A percentile compares a stretch with the other conserved stretches of the same genome.
Evolutionary conservation across 768 basidiomycete genomes (phyloP).

Genomic region (Sporobolomyces pararoseus): DNA sequence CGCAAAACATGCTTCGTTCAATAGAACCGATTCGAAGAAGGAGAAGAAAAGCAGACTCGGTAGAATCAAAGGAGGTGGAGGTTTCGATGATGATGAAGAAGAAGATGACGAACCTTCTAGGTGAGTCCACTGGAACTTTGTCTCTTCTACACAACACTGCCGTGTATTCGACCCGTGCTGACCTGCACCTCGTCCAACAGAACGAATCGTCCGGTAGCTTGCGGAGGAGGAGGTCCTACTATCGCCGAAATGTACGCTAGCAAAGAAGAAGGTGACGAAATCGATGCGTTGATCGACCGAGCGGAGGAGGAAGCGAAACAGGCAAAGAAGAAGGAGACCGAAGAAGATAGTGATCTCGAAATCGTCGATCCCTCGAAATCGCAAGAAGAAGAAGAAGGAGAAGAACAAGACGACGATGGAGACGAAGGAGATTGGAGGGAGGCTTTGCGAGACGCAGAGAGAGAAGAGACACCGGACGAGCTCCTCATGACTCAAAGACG

Average conservation of each 20-base stretch:
- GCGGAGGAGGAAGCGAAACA: not conserved
- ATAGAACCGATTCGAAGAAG: not conserved
- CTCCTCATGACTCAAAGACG: not conserved
- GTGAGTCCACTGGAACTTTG: too few species aligned
- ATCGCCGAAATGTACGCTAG: not conserved
- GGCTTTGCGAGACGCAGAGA: not conserved
- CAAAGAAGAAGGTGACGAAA: not conserved
- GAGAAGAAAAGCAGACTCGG: not conserved
- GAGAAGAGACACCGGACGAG: constrained; percentile 6
- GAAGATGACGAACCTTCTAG: too few species aligned
- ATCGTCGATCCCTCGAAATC: not conserved
- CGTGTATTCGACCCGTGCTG: too few species aligned
- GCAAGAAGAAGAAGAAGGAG: not conserved
- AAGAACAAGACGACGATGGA: not conserved
- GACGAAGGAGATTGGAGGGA: not conserved
- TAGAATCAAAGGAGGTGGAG: too few species aligned
- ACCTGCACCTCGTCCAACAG: not conserved
- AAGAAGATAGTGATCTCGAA: not conserved
- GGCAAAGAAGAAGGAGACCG: not conserved
- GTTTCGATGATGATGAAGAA: too few species aligned
- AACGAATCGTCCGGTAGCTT: not conserved
- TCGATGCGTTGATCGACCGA: not conserved
- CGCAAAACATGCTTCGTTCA: too few species aligned
- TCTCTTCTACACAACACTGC: too few species aligned
- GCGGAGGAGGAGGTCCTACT: not conserved